Percentiles rank a stretch among this genome's conserved stretches.
phyloP scores from a whole-genome alignment of 306 rosid species.

The Cucumis melo region DNA sequence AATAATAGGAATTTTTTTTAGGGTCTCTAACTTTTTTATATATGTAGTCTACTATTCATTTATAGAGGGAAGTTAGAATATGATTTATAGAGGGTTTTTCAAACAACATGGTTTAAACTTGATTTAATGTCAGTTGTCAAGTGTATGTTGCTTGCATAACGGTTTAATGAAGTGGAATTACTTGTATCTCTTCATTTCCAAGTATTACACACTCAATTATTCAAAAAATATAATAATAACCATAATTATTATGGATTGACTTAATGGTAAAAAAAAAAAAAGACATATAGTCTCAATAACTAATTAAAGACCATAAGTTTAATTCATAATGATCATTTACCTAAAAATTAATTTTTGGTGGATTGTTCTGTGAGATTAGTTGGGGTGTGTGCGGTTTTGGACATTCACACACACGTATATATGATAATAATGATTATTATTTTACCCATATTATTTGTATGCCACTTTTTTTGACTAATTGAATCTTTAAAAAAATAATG shows the following conservation, averaged over 20 bases:
- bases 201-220: not conserved
- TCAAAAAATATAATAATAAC: not conserved
- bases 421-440: too few species aligned
- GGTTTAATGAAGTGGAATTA: not conserved
- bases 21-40: too few species aligned
- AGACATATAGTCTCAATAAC: too few species aligned
- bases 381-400: too few species aligned
- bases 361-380: too few species aligned
- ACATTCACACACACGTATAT: too few species aligned
- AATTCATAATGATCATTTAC: too few species aligned
- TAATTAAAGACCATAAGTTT: too few species aligned
- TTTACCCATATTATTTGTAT: not conserved
- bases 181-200: not conserved
- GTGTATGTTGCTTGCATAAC: not conserved
- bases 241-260: too few species aligned
- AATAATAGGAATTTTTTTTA: not conserved
- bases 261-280: too few species aligned
- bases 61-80: not conserved
- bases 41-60: not conserved
- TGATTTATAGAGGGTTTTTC: not conserved
- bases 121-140: not conserved
- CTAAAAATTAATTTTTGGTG: too few species aligned
- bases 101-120: not conserved
- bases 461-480: not conserved
- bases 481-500: too few species aligned